Percentiles rank a stretch among this genome's conserved stretches.
phyloP scores from a whole-genome alignment of 495 filamentous ascomycete species.

The Barbatosphaeria neglecta region DNA sequence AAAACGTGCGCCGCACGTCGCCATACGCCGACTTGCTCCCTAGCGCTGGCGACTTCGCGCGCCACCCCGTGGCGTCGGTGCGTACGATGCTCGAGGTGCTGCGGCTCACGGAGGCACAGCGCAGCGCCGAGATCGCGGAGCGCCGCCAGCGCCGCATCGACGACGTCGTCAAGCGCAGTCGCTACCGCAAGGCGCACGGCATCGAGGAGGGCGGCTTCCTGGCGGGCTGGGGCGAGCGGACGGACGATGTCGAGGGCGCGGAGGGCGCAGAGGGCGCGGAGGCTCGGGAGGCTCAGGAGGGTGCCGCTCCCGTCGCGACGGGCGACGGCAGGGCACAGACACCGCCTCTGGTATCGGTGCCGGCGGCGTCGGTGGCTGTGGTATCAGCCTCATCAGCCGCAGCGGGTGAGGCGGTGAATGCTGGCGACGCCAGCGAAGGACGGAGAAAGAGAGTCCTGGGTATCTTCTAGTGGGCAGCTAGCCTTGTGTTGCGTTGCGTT shows the following conservation, averaged over 20 bases:
- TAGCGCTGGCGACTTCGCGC: slow-evolving; percentile 41
- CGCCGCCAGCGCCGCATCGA: slow-evolving; percentile 55
- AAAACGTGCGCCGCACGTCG: slow-evolving; percentile 58
- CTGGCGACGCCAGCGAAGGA: neutral
- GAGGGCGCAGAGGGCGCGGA: slow-evolving; percentile 1
- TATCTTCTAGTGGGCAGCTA: slow-evolving; percentile 32
- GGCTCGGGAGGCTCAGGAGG: too few species aligned
- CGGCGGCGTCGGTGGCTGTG: neutral
- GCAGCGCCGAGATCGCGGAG: slow-evolving; percentile 49
- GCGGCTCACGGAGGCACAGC: slow-evolving; percentile 55
- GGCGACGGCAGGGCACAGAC: slow-evolving; percentile 1
- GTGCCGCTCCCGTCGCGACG: neutral
- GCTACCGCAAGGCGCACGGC: slow-evolving; percentile 76
- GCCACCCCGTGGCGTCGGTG: slow-evolving; percentile 51
- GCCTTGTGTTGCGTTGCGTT: too few species aligned
- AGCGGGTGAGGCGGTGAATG: too few species aligned
- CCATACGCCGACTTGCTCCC: slow-evolving; percentile 66
- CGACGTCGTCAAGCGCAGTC: slow-evolving; percentile 66
- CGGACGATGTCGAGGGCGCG: slow-evolving; percentile 3
- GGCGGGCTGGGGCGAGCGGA: slow-evolving; percentile 6
- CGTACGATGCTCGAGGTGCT: slow-evolving; percentile 51
- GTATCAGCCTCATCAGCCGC: too few species aligned
- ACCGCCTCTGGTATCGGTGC: neutral
- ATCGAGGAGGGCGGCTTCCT: slow-evolving; percentile 31
- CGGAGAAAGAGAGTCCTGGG: slow-evolving; percentile 30